Evolutionary conservation across 1,284 basidiomycete genomes (phyloP), one percentile per base, ranked within the genome.

Genomic region (Sphaerobolus stellatus): DNA sequence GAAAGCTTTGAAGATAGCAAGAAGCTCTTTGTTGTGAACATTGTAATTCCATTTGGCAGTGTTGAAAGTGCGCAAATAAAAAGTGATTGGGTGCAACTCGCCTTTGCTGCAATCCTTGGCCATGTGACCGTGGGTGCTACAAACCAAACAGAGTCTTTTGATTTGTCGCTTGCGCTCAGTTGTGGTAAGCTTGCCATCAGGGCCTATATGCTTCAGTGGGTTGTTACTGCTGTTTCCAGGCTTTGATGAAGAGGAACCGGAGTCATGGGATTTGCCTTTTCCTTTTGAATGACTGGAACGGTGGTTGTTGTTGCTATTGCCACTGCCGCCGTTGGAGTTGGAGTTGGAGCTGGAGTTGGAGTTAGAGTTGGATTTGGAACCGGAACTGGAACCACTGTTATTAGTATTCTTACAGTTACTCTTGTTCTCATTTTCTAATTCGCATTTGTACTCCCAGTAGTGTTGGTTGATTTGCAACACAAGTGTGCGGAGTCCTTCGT

Each of bases 121-220:
- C 14, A 52, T 22, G 43, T 72, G 68, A 16, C 61, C 58, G 38
- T 59, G 59, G 18, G 58, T 47, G 31, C 66, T 64, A 48, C 71
- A 71, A 45, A 70, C 71, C 18, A 64, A 29, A 55, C 68, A 71
- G 1, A 71, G 59, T n/a, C 57, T 54, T 5, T 54, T 52, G 18
- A 50, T 27, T 11, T 62, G 63, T 31, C 59, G 60, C 6, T 67
- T 59, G 7, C 58, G 54, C 59, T 74, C 70, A 2, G 58, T 62
- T 9, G 54, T 27, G 8, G 65, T 61, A 40, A 72, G 11, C 14
- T 22, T 43, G 28, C 41, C 41, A 43, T 43, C 20, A 27, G 41
- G 41, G 3, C 41, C 41, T 2, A 43, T 20, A 9, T 43, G 41
- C 28, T 4, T 3, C 13, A 27, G 41, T 3, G n/a, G n/a, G n/a